phyloP scores from a whole-genome alignment of 164 flowering plant species.

The Piper betle region DNA sequence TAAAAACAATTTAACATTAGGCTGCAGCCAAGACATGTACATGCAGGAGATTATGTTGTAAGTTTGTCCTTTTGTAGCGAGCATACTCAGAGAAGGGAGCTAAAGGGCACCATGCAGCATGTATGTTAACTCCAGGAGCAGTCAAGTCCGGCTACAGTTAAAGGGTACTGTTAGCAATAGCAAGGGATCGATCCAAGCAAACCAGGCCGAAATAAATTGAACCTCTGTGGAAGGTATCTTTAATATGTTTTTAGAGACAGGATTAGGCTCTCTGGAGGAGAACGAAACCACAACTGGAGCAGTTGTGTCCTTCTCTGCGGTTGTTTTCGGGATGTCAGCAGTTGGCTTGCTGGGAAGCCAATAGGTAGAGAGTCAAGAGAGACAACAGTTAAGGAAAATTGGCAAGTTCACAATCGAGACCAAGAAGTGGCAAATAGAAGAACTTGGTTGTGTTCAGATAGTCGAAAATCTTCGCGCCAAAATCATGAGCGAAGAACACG shows the following conservation, averaged over 20 bases:
- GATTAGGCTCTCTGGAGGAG: slow-evolving; percentile 69
- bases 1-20: slow-evolving; percentile 59
- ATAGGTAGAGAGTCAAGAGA: neutral
- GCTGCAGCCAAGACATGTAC: slow-evolving; percentile 73
- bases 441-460: slow-evolving; percentile 18
- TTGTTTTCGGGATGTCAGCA: slow-evolving; percentile 10
- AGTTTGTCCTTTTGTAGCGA: slow-evolving; percentile 2
- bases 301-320: neutral
- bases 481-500: neutral
- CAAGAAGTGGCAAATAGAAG: neutral
- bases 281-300: slow-evolving; percentile 54
- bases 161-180: neutral
- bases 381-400: neutral
- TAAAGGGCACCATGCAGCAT: slow-evolving; percentile 43
- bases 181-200: neutral
- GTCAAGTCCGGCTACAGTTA: slow-evolving; percentile 51
- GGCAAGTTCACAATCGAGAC: neutral
- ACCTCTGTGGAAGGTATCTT: slow-evolving; percentile 26
- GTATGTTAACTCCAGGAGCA: slow-evolving; percentile 63
- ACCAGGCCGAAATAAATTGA: neutral
- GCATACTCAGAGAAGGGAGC: slow-evolving; percentile 18
- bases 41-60: slow-evolving; percentile 38
- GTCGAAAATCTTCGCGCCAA: neutral
- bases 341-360: slow-evolving; percentile 6
- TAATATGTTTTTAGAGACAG: slow-evolving; percentile 30